A percentile compares a stretch with the other conserved stretches of the same genome.
phyloP scores from a whole-genome alignment of 179 eudicot species.

The Silene noctiflora region DNA sequence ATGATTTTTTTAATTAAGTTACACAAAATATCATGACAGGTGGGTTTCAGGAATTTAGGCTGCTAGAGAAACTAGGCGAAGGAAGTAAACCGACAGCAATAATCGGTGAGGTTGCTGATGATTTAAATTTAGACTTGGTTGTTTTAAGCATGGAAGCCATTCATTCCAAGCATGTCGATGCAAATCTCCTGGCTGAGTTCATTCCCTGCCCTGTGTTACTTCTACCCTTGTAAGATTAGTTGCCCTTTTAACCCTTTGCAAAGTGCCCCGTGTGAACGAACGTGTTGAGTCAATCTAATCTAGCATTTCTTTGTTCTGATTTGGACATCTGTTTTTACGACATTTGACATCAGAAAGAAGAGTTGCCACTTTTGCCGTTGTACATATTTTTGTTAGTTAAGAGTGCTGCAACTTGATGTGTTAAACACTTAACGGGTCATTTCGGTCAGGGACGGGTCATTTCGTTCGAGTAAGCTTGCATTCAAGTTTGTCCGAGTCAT shows the following conservation, averaged over 20 bases:
- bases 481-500: no score
- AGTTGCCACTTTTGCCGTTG: background rate
- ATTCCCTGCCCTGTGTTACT: constrained; percentile 94
- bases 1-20: constrained; percentile 3
- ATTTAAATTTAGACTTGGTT: constrained; percentile 81
- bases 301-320: background rate
- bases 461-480: no score
- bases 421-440: no score
- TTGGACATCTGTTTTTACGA: background rate
- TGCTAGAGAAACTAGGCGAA: constrained; percentile 80
- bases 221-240: constrained; percentile 49
- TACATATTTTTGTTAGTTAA: background rate
- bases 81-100: constrained; percentile 82
- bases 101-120: constrained; percentile 92
- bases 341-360: background rate
- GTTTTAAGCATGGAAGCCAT: constrained; percentile 97
- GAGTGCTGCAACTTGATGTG: no score
- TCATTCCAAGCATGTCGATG: constrained; percentile 94
- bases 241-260: background rate
- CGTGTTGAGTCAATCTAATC: constrained; percentile 3
- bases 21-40: constrained; percentile 35
- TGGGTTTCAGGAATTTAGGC: constrained; percentile 71
- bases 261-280: constrained; percentile 1
- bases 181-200: constrained; percentile 89
- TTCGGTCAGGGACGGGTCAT: no score